Percentiles rank a stretch among this genome's conserved stretches.
phyloP scores from a whole-genome alignment of 306 rosid species.

The Vigna trinervia region DNA sequence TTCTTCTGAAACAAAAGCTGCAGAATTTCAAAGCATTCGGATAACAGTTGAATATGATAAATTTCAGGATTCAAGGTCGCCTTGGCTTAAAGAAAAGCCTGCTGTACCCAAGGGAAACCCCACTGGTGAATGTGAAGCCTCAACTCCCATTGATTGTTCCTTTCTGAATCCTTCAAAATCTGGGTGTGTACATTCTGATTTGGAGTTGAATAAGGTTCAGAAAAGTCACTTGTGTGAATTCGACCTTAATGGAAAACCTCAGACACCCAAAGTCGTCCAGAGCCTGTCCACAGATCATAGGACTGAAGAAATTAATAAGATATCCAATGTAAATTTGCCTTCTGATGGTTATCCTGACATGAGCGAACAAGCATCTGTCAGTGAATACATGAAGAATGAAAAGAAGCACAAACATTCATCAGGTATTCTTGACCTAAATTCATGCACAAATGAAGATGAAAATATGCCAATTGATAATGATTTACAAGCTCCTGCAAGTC shows the following conservation, averaged over 20 bases:
- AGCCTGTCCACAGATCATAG: slow-evolving; percentile 24
- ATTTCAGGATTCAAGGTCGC: slow-evolving; percentile 39
- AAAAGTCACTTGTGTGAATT: slow-evolving; percentile 37
- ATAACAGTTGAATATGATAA: slow-evolving; percentile 22
- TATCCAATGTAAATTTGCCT: slow-evolving; percentile 47
- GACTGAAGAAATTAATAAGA: slow-evolving; percentile 40
- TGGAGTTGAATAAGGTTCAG: slow-evolving; percentile 41
- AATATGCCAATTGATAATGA: slow-evolving; percentile 50
- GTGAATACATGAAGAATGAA: slow-evolving; percentile 46
- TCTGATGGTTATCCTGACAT: slow-evolving; percentile 32
- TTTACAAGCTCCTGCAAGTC: slow-evolving; percentile 72
- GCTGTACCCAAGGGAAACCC: slow-evolving; percentile 31
- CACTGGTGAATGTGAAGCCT: slow-evolving; percentile 38
- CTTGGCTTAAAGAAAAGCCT: slow-evolving; percentile 47
- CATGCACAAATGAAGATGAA: slow-evolving; percentile 55
- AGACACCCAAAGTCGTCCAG: slow-evolving; percentile 14
- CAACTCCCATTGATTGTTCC: slow-evolving; percentile 27
- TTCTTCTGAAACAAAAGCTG: slow-evolving; percentile 31
- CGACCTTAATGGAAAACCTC: slow-evolving; percentile 39
- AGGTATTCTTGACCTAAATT: slow-evolving; percentile 69
- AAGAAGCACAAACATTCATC: slow-evolving; percentile 38
- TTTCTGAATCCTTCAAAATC: slow-evolving; percentile 23
- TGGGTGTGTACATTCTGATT: slow-evolving; percentile 30
- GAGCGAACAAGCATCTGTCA: slow-evolving; percentile 32
- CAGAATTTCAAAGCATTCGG: slow-evolving; percentile 17